Base-by-base conservation (phyloP, 805 yeast genomes). In the Myxozyma vanderwaltii region DNA sequence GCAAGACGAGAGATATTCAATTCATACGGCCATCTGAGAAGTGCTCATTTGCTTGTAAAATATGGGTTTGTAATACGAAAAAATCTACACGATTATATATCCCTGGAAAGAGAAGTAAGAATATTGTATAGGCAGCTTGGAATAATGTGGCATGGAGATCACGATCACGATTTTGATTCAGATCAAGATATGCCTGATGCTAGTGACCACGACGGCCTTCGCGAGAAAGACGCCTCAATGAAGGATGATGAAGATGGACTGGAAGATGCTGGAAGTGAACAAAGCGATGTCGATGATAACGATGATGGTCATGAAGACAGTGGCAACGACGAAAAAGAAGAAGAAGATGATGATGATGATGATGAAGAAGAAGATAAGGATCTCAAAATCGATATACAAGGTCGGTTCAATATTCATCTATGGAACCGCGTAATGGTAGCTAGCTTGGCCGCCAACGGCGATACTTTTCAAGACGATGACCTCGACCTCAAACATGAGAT, bases 11-110 rank as follows among this genome's bases (percentile, higher is more conserved):
- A 92, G 68, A 68, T 92, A 13, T 88, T 85, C 76, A 91, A 89
- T 73, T 84, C 94, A 0, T 91, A 91, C 67, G 97, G 97, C 0
- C 86, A 84, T 27, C 76, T 86, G 40, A 74, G 85, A 15, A 89
- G 88, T 65, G 77, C 87, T 0, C 79, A 82, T 38, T 74, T 91
- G 41, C 71, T 91, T 13, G 82, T 91, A 13, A 79, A 88, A 57
- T 91, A 91, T 70, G 97, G 97, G 1, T 91, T 91, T 70, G 81
- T 85, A 8, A 75, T 81, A 38, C 74, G 77, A 51, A 74, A 75
- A n/a, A 82, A 84, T 63, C 74, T 76, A 0, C 78, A 81, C 67
- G 90, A 63, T 35, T 51, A 58, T 26, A 26, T 62, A 17, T 39
- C 47, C 4, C 24, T 62, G 27, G 64, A 54, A n/a, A 26, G 63